Conservation (phyloP, 345 rosid species). For the Eutrema heterophyllum region DNA sequence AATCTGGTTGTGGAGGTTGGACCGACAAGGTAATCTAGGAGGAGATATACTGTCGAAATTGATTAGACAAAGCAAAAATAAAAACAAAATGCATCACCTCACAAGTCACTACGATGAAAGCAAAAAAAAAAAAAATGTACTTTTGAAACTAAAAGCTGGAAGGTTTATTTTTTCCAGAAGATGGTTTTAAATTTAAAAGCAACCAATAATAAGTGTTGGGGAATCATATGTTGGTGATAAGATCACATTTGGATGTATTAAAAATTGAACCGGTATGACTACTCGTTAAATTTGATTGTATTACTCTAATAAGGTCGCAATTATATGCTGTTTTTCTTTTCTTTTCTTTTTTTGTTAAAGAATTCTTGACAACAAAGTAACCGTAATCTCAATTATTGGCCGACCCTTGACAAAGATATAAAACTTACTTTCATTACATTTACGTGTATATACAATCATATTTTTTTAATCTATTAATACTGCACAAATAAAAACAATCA, state of each 20-base stretch:
- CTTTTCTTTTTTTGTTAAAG: no score
- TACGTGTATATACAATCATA: not conserved
- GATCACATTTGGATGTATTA: not conserved
- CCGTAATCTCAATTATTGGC: no score
- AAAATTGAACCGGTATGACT: no score
- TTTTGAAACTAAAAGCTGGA: constrained; percentile 20
- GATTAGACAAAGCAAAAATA: constrained; percentile 30
- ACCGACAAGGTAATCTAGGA: constrained; percentile 36
- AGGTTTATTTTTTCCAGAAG: not conserved
- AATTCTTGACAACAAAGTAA: no score
- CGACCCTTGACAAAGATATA: no score
- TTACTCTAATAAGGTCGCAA: no score
- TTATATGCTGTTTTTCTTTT: no score
- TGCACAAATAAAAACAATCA: not conserved
- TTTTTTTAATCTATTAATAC: not conserved
- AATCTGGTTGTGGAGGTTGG: constrained; percentile 20
- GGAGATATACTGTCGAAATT: constrained; percentile 30
- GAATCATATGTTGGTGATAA: constrained; percentile 15
- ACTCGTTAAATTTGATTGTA: no score
- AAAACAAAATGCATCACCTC: constrained; percentile 29
- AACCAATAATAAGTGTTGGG: not conserved
- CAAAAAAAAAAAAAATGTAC: constrained; percentile 14
- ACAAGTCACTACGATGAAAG: constrained; percentile 28
- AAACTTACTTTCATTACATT: not conserved
- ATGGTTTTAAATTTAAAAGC: not conserved